Conservation (phyloP, 768 basidiomycete species). For the Auricularia sp. region DNA sequence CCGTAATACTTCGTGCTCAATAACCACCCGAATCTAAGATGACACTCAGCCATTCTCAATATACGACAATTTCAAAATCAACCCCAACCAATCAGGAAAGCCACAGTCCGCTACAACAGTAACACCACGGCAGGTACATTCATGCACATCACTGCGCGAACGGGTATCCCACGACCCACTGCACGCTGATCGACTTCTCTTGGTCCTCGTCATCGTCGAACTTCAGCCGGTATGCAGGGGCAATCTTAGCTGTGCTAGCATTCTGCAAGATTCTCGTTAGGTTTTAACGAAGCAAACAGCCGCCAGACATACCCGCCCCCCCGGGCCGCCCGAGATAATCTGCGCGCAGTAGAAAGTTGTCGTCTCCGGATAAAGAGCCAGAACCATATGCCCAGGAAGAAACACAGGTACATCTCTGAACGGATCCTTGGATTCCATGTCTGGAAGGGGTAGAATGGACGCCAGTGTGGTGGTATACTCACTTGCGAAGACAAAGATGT, state of each 20-base stretch:
- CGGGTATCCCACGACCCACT: slow-evolving; percentile 63
- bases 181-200: slow-evolving; percentile 63
- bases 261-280: not conserved
- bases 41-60: too few species aligned
- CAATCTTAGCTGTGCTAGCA: slow-evolving; percentile 32
- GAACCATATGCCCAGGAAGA: slow-evolving; percentile 57
- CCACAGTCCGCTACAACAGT: too few species aligned
- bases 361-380: slow-evolving; percentile 86
- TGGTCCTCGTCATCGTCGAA: slow-evolving; percentile 87
- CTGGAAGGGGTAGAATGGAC: too few species aligned
- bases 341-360: slow-evolving; percentile 86
- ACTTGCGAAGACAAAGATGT: too few species aligned
- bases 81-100: too few species aligned
- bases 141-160: not conserved
- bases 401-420: slow-evolving; percentile 68
- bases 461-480: too few species aligned
- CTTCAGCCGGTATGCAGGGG: slow-evolving; percentile 62
- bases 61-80: too few species aligned
- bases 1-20: too few species aligned
- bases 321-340: slow-evolving; percentile 58
- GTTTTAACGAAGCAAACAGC: not conserved
- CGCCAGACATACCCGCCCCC: not conserved
- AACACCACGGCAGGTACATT: too few species aligned
- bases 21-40: too few species aligned
- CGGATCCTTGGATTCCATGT: too few species aligned